Evolutionary conservation across 148 eudicot genomes (phyloP).

Genomic region (Chenopodium album): DNA sequence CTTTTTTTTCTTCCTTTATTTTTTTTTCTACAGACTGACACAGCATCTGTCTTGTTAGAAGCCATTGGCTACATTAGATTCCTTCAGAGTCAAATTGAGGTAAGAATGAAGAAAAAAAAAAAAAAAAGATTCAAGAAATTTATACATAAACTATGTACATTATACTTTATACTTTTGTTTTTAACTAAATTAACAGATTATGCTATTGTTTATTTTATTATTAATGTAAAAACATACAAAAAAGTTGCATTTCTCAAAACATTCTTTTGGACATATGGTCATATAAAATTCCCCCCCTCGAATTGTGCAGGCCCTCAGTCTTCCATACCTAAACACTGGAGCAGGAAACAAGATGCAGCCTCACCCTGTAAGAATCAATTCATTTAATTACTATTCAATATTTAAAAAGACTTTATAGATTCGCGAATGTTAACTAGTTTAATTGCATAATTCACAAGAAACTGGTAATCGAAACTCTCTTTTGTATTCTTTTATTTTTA

Average conservation of each 20-base stretch:
- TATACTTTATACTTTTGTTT: not conserved
- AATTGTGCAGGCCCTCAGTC: slow-evolving; percentile 75
- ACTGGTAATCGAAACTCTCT: too few relatives aligned
- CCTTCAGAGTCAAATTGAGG: slow-evolving; percentile 97
- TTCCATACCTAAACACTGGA: slow-evolving; percentile 77
- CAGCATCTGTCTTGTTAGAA: slow-evolving; percentile 93
- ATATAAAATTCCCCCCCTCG: not conserved
- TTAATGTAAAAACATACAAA: not conserved
- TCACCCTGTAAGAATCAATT: slow-evolving; percentile 46
- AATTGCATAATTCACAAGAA: not conserved
- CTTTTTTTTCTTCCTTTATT: slow-evolving; percentile 6
- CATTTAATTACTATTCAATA: not conserved
- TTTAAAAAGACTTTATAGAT: not conserved
- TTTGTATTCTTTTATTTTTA: too few relatives aligned
- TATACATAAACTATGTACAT: not conserved
- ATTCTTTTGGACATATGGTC: slow-evolving; percentile 23
- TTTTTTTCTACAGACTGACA: slow-evolving; percentile 82
- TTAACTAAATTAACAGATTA: too few relatives aligned
- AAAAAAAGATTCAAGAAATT: not conserved
- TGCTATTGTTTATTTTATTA: too few relatives aligned
- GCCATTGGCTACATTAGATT: slow-evolving; percentile 94
- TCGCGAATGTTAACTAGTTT: not conserved
- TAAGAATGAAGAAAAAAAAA: slow-evolving; percentile 16
- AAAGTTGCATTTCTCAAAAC: slow-evolving; percentile 20
- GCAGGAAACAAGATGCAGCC: slow-evolving; percentile 57